Evolutionary conservation across 306 rosid species (phyloP), one percentile per base, ranked within the genome.

Genomic region (Aeschynomene evenia): DNA sequence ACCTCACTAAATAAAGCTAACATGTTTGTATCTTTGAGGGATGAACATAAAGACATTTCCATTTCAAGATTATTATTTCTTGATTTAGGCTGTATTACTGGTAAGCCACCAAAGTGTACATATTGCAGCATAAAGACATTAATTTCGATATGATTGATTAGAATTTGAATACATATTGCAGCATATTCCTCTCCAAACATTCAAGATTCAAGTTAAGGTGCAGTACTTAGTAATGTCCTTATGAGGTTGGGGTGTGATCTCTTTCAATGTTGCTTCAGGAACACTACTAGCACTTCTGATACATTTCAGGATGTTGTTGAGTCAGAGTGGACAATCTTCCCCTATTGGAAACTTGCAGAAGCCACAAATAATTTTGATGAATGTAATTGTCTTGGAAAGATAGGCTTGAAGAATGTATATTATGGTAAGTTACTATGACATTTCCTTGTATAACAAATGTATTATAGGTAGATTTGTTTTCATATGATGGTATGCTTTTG

Each of bases 321-420:
- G 54, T 23, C 6, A 15, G 58, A 57, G 29, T 54, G 66, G 67
- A 28, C 3, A 43, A 29, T 28, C 34, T 29, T 70, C 15, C 33
- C 66, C 48, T 57, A 70, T 13, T 7, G 3, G 22, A 1, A 55
- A 57, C 57, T 70, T 57, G 46, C 34, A 13, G 19, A 28, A 45
- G 75, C 58, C 46, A 57, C 75, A 43, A 43, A 70, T 4, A 43
- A 70, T 29, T 70, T 70, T 58, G 11, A 57, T 43, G 31, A 4
- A 58, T 40, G 7, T 29, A 29, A 26, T 40, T 55, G 29, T 8
- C 58, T 28, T 28, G 66, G 20, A 70, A 16, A 4, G 33, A n/a
- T 6, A 42, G 58, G 15, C 46, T 28, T 7, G 2, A 9, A 2
- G 23, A 12, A 5, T 3, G 7, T 28, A 21, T 70, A 70, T 21